phyloP scores from a whole-genome alignment of 2,329 filamentous ascomycete species.

The Alternaria sp. region DNA sequence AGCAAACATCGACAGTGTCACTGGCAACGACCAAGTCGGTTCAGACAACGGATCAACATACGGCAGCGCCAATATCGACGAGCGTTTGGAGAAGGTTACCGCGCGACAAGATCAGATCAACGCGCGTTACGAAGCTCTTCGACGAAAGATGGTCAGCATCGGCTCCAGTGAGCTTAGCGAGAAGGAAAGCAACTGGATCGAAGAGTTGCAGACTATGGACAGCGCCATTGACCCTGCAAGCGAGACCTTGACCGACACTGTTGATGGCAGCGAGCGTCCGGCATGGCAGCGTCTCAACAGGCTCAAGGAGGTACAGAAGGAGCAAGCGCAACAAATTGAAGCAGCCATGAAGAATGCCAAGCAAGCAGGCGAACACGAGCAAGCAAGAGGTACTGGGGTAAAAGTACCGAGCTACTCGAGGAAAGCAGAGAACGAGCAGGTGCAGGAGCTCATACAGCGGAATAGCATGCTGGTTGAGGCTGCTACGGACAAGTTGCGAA shows the following conservation, averaged over 20 bases:
- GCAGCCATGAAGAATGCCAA: constrained; percentile 21
- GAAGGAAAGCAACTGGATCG: constrained; percentile 66
- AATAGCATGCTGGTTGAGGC: constrained; percentile 44
- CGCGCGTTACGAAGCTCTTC: constrained; percentile 66
- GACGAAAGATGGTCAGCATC: constrained; percentile 56
- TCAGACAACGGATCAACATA: constrained; percentile 54
- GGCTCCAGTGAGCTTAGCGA: constrained; percentile 65
- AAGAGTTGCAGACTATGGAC: constrained; percentile 59
- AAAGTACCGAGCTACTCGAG: constrained; percentile 44
- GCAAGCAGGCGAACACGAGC: constrained; percentile 20
- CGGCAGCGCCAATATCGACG: constrained; percentile 64
- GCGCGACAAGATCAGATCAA: constrained; percentile 64
- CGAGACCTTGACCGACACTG: constrained; percentile 40
- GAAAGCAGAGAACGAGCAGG: constrained; percentile 43
- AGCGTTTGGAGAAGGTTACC: constrained; percentile 62
- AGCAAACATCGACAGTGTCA: constrained; percentile 69
- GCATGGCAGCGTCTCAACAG: constrained; percentile 65
- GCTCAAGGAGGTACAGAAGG: constrained; percentile 60
- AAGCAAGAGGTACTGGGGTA: constrained; percentile 15
- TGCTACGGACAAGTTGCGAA: constrained; percentile 36
- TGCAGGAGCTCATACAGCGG: constrained; percentile 41
- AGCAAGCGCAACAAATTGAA: constrained; percentile 49
- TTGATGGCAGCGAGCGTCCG: constrained; percentile 35
- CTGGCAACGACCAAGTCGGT: constrained; percentile 59
- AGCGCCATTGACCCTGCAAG: constrained; percentile 44